Evolutionary conservation across 164 flowering plant genomes (phyloP), one percentile per base, ranked within the genome.

Genomic region (Piper longum): DNA sequence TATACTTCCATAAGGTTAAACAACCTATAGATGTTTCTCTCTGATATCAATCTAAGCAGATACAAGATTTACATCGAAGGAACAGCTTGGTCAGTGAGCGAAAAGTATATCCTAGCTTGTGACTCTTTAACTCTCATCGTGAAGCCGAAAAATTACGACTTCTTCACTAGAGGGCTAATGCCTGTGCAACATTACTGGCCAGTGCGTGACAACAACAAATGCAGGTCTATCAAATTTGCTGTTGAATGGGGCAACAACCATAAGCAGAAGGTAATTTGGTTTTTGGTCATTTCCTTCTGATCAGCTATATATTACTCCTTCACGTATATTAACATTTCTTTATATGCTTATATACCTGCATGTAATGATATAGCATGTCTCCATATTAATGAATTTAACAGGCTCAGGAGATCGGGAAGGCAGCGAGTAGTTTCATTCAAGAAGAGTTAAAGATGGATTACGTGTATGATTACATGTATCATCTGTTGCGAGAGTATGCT

Each of bases 131-230:
- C 80, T 16, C 67, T 87, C 64, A 2, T 76, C 1, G 70, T 87
- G 56, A 75, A 63, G 55, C 83, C 88, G 11, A 62, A 36, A 4
- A 85, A 72, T 76, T 75, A 87, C 57, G 95, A 87, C 69, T 81
- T 85, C 80, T 83, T 78, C 73, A 71, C 73, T 4, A 82, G 95
- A 75, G 67, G 82, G 56, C 58, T 85, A 62, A 52, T 76, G 55
- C 90, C 95, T 13, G 16, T 76, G 54, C 62, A 79, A 54, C 95
- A 87, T 58, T 87, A 85, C 62, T 87, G 95, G 95, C 95, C 95
- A 0, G 73, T 87, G 26, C 73, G 70, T 16, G 62, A 60, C 18
- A 40, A 72, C 5, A 59, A 72, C 69, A 74, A 70, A 52, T 87
- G 95, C 68, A 67, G 62, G 52, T 77, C 83, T 2, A 71, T 87